Evolutionary conservation across 331 rosid species (phyloP).

Genomic region (Cydonia oblonga): DNA sequence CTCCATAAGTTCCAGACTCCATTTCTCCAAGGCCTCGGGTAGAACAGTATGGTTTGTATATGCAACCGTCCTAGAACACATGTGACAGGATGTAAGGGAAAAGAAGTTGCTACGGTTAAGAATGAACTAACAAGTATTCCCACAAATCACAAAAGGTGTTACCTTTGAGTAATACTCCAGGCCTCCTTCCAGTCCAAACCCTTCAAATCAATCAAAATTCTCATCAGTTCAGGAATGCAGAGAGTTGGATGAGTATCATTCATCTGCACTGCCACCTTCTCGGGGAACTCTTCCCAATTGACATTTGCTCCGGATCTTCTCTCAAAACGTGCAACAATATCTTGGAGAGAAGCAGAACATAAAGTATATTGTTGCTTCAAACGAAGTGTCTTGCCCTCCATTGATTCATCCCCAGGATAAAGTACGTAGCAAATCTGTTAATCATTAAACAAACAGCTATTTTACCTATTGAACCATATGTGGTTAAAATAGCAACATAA

Average conservation of each 20-base stretch:
- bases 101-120: constrained; percentile 1
- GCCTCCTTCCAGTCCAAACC: constrained; percentile 91
- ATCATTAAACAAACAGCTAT: neutral
- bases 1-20: constrained; percentile 90
- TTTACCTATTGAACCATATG: too few species aligned
- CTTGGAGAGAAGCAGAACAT: constrained; percentile 98
- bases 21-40: constrained; percentile 98
- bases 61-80: constrained; percentile 70
- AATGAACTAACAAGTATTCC: neutral
- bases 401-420: constrained; percentile 93
- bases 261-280: constrained; percentile 98
- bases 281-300: constrained; percentile 84
- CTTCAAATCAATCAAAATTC: constrained; percentile 76
- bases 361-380: constrained; percentile 94
- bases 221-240: constrained; percentile 92
- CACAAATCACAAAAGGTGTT: constrained; percentile 9
- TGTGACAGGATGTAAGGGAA: constrained; percentile 4
- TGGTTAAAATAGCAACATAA: too few species aligned
- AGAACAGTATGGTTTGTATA: constrained; percentile 97
- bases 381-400: constrained; percentile 87
- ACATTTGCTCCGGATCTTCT: constrained; percentile 57
- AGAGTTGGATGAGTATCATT: constrained; percentile 99
- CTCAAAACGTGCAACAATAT: constrained; percentile 82
- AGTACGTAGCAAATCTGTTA: constrained; percentile 77
- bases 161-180: constrained; percentile 92